phyloP scores from a whole-genome alignment of 805 yeast species.

The Wickerhamiella domercqiae region DNA sequence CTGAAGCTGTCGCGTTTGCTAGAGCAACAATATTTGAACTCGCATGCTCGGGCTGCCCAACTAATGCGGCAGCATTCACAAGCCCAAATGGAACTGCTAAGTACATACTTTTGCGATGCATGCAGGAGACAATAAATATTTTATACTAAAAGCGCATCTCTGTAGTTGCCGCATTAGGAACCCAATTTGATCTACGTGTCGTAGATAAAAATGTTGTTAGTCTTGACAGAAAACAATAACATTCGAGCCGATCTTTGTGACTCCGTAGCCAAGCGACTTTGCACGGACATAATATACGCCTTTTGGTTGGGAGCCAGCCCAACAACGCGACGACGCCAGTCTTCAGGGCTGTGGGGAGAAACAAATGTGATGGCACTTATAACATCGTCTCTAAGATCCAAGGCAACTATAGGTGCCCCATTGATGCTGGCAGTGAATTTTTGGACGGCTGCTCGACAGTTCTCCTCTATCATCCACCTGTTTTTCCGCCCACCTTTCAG shows the following conservation, averaged over 20 bases:
- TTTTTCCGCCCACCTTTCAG: conserved; percentile 55
- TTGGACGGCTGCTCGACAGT: conserved; percentile 46
- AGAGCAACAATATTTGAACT: too few species aligned
- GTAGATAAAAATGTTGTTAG: conserved; percentile 51
- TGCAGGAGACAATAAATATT: too few species aligned
- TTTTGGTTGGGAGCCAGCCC: conserved; percentile 72
- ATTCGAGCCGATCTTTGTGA: conserved; percentile 52
- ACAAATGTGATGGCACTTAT: conserved; percentile 49
- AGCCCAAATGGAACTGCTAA: too few species aligned
- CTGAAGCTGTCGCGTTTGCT: too few species aligned
- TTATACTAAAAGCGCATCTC: too few species aligned
- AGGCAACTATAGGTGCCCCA: conserved; percentile 55
- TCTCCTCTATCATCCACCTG: conserved; percentile 69
- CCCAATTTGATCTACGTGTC: too few species aligned
- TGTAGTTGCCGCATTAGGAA: too few species aligned
- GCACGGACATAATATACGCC: conserved; percentile 62
- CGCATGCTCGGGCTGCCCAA: too few species aligned
- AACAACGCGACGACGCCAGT: conserved; percentile 66
- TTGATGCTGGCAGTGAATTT: conserved; percentile 39
- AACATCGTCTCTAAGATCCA: conserved; percentile 72
- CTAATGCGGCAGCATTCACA: too few species aligned
- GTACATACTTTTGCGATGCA: too few species aligned
- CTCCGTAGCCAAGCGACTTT: conserved; percentile 56
- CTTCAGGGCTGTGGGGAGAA: conserved; percentile 22
- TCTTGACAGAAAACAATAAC: conserved; percentile 60